A percentile compares a stretch with the other conserved stretches of the same genome.
Conservation (phyloP, 2,329 filamentous ascomycete species). For the Colletotrichum plurivorum region DNA sequence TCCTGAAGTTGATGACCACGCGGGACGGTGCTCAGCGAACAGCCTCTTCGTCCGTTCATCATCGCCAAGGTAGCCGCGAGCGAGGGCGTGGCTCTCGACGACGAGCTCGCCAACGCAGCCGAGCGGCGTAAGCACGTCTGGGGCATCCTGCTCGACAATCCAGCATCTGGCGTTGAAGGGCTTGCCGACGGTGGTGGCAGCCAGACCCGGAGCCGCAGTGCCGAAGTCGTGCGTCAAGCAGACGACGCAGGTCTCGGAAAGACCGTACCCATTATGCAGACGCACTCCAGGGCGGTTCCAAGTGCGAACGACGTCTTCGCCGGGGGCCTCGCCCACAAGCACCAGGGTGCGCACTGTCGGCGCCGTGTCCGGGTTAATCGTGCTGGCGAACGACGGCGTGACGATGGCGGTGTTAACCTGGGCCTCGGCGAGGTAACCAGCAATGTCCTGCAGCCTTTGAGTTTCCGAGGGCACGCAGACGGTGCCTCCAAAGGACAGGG, state of each 20-base stretch:
- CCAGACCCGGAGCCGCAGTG: not conserved
- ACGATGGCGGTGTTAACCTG: conserved; percentile 16
- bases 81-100: conserved; percentile 13
- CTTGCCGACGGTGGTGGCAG: conserved; percentile 42
- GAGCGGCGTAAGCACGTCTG: conserved; percentile 37
- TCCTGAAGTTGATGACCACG: not conserved
- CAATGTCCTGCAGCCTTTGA: conserved; percentile 43
- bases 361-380: not conserved
- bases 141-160: conserved; percentile 41
- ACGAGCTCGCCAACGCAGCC: conserved; percentile 39
- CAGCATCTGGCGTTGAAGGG: conserved; percentile 39
- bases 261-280: conserved; percentile 33
- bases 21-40: not conserved
- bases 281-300: not conserved
- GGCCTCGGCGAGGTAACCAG: not conserved
- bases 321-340: conserved; percentile 25
- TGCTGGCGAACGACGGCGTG: conserved; percentile 28
- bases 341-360: not conserved
- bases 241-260: conserved; percentile 22
- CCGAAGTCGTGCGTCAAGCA: conserved; percentile 12
- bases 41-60: conserved; percentile 40
- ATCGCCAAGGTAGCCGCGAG: conserved; percentile 37
- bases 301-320: conserved; percentile 15
- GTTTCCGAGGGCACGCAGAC: conserved; percentile 47
- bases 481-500: conserved; percentile 68